A percentile compares a stretch with the other conserved stretches of the same genome.
These are phyloP conservation scores for Kwoniella sp. DNA, from an alignment of 768 basidiomycete genomes.

Conservation along the genomic window DNA sequence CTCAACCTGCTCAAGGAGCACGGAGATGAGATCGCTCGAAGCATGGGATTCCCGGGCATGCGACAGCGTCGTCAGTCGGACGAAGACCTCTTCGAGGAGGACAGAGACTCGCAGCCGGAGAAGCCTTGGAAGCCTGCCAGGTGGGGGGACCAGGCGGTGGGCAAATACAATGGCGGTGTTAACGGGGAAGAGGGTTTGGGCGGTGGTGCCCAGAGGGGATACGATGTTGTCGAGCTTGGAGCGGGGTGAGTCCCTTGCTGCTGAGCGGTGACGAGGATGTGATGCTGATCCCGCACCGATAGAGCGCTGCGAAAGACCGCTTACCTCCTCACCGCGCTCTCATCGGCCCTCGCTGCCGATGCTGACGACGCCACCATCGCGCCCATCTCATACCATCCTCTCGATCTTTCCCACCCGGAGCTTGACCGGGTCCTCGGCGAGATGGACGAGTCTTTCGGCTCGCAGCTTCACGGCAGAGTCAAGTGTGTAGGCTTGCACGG, in stretches of 20 bases:
- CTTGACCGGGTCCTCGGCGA: slow-evolving; percentile 71
- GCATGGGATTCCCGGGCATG: slow-evolving; percentile 60
- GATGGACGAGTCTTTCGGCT: slow-evolving; percentile 60
- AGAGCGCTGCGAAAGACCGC: slow-evolving; percentile 87
- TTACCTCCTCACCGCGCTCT: slow-evolving; percentile 68
- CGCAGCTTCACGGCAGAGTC: slow-evolving; percentile 65
- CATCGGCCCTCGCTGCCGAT: slow-evolving; percentile 48
- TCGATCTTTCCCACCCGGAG: slow-evolving; percentile 85
- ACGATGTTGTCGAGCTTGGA: slow-evolving; percentile 79
- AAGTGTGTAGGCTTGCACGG: slow-evolving; percentile 79
- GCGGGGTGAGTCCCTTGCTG: slow-evolving; percentile 88
- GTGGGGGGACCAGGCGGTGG: slow-evolving; percentile 52
- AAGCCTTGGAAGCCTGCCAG: slow-evolving; percentile 35
- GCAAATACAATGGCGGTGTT: slow-evolving; percentile 54
- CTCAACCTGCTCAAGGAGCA: slow-evolving; percentile 72
- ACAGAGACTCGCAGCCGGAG: slow-evolving; percentile 1
- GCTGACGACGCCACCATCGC: slow-evolving; percentile 51
- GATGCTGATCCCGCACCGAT: neutral
- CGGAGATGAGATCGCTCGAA: slow-evolving; percentile 67
- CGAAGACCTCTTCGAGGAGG: neutral
- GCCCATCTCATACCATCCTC: slow-evolving; percentile 78
- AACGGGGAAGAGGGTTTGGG: slow-evolving; percentile 50
- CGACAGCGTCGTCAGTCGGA: slow-evolving; percentile 14
- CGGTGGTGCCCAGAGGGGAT: slow-evolving; percentile 24
- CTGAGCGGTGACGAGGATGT: neutral